These are phyloP conservation scores for Magnaporthiopsis poae DNA, from an alignment of 2,329 filamentous ascomycete genomes.

Conservation along the genomic window DNA sequence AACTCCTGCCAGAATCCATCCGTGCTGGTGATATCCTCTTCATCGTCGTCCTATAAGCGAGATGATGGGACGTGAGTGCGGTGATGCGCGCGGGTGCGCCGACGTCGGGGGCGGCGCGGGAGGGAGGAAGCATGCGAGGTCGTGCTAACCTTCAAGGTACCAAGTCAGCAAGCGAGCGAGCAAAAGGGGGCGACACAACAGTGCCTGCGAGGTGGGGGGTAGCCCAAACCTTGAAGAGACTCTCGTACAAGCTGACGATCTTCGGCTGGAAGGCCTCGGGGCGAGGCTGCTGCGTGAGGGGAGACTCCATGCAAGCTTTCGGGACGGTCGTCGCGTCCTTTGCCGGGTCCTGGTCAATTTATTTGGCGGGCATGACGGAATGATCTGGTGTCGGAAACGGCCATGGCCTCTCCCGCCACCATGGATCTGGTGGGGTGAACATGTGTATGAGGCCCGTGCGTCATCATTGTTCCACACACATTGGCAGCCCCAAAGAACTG, in stretches of 20 bases:
- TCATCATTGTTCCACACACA: neutral
- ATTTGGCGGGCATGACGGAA: neutral
- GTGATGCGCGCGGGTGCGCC: neutral
- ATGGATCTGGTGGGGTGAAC: neutral
- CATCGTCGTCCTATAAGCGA: constrained; percentile 10
- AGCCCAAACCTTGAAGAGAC: constrained; percentile 60
- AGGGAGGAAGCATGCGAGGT: neutral
- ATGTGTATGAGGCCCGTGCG: neutral
- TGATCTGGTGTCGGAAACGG: neutral
- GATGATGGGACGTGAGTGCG: neutral
- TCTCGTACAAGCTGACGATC: constrained; percentile 80
- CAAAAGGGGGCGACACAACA: constrained; percentile 6
- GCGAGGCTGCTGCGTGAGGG: constrained; percentile 81
- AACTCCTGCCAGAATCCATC: constrained; percentile 96
- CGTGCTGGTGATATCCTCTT: constrained; percentile 56
- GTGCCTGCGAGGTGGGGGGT: neutral
- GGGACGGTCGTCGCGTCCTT: neutral
- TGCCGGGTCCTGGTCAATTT: neutral
- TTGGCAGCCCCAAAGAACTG: neutral
- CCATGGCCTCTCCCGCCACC: neutral
- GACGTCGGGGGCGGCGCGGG: neutral
- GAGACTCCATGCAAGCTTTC: constrained; percentile 66
- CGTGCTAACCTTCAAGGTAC: constrained; percentile 3
- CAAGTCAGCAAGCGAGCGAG: neutral
- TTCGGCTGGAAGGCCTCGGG: constrained; percentile 90